These are phyloP conservation scores for Apiosordaria backusii DNA, from an alignment of 495 filamentous ascomycete genomes.

Conservation along the genomic window DNA sequence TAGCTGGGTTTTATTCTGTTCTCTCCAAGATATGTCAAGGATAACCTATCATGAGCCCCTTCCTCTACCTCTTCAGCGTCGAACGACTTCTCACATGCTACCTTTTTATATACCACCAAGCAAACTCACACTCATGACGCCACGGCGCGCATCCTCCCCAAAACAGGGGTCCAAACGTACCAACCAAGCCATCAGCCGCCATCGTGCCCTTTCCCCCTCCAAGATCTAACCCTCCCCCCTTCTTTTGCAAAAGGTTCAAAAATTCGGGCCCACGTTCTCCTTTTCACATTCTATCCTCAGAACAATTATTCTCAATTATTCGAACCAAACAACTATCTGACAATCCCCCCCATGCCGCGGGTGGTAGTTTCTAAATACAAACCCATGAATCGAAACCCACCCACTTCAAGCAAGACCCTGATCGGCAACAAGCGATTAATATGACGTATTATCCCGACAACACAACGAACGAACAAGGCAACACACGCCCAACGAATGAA, in stretches of 20 bases:
- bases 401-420: background rate
- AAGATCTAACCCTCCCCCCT: background rate
- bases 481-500: background rate
- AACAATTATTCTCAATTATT: background rate
- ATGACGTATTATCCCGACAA: background rate
- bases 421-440: background rate
- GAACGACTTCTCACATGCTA: too few species aligned
- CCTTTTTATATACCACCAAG: too few species aligned
- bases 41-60: background rate
- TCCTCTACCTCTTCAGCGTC: too few species aligned
- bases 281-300: too few species aligned
- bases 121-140: too few species aligned
- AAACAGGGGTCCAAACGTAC: background rate
- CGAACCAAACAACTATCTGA: background rate
- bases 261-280: too few species aligned
- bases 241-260: too few species aligned
- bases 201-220: too few species aligned
- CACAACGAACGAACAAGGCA: background rate
- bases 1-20: too few species aligned
- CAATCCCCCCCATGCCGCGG: background rate
- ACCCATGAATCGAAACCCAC: background rate
- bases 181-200: too few species aligned
- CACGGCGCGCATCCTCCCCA: too few species aligned
- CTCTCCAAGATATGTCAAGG: too few species aligned
- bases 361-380: background rate